Evolutionary conservation across 1,139 yeast genomes (phyloP).

Genomic region (Entelexis paramagnoliae): DNA sequence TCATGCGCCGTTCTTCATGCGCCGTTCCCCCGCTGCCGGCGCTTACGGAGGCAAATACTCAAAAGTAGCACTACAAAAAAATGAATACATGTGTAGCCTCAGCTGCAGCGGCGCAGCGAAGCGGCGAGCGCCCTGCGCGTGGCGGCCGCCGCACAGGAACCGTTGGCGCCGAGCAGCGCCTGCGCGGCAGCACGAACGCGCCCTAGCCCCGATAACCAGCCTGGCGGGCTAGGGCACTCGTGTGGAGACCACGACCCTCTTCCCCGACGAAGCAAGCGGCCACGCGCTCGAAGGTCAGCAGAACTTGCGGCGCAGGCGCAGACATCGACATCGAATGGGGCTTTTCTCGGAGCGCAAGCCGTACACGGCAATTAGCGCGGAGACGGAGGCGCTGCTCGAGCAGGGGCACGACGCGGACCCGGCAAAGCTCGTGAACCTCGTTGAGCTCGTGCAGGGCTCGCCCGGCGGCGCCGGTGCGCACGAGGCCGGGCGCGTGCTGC

Average conservation of each 20-base stretch:
- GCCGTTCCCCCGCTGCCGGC: too few species aligned
- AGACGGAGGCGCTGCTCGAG: constrained; percentile 38
- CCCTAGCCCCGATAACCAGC: neutral
- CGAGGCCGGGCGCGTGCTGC: constrained; percentile 83
- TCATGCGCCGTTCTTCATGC: too few species aligned
- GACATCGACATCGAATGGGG: constrained; percentile 20
- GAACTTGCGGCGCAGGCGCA: too few species aligned
- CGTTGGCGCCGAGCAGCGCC: neutral
- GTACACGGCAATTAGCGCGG: constrained; percentile 42
- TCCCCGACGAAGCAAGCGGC: neutral
- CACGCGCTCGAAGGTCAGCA: neutral
- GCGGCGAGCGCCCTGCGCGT: too few species aligned
- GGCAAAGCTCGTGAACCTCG: constrained; percentile 37
- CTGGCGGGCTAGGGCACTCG: neutral
- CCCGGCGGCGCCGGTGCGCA: constrained; percentile 38
- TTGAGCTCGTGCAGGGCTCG: constrained; percentile 39
- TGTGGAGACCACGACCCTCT: too few species aligned
- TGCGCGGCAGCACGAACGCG: neutral
- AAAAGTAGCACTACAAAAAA: too few species aligned
- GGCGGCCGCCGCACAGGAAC: too few species aligned
- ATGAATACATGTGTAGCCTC: too few species aligned
- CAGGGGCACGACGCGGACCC: constrained; percentile 27
- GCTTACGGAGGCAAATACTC: too few species aligned
- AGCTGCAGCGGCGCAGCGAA: too few species aligned
- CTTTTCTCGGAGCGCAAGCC: constrained; percentile 32